Evolutionary conservation across 106 monocot species (phyloP).

Genomic region (Narthecium ossifragum): DNA sequence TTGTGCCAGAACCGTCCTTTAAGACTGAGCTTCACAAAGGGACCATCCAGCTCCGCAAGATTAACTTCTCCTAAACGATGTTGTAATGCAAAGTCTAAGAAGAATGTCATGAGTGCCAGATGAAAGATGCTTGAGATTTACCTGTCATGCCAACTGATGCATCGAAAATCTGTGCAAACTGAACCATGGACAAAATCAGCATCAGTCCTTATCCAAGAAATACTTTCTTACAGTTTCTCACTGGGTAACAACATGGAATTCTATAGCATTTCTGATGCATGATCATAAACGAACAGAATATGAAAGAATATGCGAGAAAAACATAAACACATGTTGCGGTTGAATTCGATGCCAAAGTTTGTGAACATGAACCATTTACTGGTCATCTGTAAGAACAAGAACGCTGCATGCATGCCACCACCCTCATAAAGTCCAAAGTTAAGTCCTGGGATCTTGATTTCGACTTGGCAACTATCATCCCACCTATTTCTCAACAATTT

Average conservation of each 20-base stretch:
- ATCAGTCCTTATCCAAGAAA: not conserved
- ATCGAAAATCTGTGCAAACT: constrained; percentile 65
- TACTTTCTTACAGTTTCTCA: not conserved
- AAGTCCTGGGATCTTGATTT: too few relatives aligned
- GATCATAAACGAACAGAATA: too few relatives aligned
- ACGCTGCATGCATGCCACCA: too few relatives aligned
- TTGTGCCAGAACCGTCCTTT: constrained; percentile 86
- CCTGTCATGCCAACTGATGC: constrained; percentile 58
- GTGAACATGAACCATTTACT: too few relatives aligned
- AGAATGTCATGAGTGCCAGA: not conserved
- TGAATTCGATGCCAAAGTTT: not conserved
- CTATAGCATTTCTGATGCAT: too few relatives aligned
- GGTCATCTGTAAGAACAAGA: too few relatives aligned
- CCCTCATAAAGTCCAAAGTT: too few relatives aligned
- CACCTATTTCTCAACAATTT: too few relatives aligned
- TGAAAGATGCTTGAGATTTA: constrained; percentile 2
- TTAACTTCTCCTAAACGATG: constrained; percentile 61
- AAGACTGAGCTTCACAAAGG: constrained; percentile 76
- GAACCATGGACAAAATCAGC: constrained; percentile 3
- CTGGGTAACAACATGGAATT: not conserved
- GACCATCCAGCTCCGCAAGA: constrained; percentile 85
- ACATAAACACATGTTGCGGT: not conserved
- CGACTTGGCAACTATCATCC: too few relatives aligned
- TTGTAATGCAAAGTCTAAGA: not conserved
- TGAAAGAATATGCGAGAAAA: too few relatives aligned